phyloP scores from a whole-genome alignment of 192 early-diverging fungal genomes.

The Martensiomyces pterosporus region DNA sequence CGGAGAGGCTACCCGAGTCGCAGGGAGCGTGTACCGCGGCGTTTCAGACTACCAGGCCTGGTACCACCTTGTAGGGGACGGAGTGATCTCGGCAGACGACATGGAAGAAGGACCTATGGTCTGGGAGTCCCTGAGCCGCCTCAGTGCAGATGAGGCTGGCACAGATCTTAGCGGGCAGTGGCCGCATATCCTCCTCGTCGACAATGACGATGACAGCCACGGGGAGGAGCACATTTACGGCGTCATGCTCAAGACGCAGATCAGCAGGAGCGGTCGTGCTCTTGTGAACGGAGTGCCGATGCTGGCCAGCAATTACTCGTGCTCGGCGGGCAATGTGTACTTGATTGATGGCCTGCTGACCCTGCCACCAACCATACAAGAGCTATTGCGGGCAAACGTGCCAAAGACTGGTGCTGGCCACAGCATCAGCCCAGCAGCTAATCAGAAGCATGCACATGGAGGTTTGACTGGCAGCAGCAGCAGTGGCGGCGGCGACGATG shows the following conservation, averaged over 20 bases:
- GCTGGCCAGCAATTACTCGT: constrained; percentile 23
- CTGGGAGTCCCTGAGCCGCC: constrained; percentile 39
- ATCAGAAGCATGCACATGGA: constrained; percentile 1
- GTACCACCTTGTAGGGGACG: constrained; percentile 47
- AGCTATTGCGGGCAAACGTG: constrained; percentile 13
- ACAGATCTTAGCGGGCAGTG: neutral
- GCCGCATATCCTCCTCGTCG: too few species aligned
- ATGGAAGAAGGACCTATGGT: constrained; percentile 26
- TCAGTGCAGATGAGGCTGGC: neutral
- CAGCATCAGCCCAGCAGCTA: constrained; percentile 6
- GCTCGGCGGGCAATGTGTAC: constrained; percentile 35
- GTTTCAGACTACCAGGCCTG: constrained; percentile 41
- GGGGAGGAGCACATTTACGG: constrained; percentile 4
- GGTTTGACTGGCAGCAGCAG: neutral
- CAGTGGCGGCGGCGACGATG: neutral
- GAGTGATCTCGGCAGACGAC: constrained; percentile 8
- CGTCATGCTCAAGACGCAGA: constrained; percentile 38
- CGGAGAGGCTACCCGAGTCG: constrained; percentile 1
- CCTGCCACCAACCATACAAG: constrained; percentile 35
- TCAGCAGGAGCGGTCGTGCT: constrained; percentile 9
- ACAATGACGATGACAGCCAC: neutral
- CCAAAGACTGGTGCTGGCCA: too few species aligned
- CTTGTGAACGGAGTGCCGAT: constrained; percentile 34
- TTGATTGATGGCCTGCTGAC: constrained; percentile 35
- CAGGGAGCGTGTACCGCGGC: constrained; percentile 23